phyloP scores from a whole-genome alignment of 306 rosid genomes.

The Cucumis melo region DNA sequence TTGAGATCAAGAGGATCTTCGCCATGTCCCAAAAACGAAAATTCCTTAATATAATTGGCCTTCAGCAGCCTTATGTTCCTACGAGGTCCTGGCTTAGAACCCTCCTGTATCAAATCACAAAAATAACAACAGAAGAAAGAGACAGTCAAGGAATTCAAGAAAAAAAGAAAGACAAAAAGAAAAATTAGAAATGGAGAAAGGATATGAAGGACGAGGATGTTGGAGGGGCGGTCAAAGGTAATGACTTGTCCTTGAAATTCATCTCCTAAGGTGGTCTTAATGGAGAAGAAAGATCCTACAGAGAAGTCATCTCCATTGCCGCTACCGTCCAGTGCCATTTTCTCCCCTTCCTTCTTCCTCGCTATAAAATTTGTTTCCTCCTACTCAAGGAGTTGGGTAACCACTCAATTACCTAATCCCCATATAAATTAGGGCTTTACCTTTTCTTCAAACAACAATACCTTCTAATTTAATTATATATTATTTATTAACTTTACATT shows the following conservation, averaged over 20 bases:
- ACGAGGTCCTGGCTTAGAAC: conserved; percentile 40
- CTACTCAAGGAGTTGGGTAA: conserved; percentile 5
- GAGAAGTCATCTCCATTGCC: conserved; percentile 48
- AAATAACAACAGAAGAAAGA: background rate
- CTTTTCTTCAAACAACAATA: background rate
- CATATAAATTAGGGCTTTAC: background rate
- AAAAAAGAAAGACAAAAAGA: background rate
- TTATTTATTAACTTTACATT: background rate
- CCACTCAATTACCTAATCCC: background rate
- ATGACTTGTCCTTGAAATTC: conserved; percentile 78
- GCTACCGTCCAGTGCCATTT: conserved; percentile 45
- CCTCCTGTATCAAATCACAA: conserved; percentile 29
- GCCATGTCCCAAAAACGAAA: conserved; percentile 42
- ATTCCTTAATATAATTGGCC: conserved; percentile 65
- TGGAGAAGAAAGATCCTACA: conserved; percentile 60
- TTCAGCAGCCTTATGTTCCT: conserved; percentile 65
- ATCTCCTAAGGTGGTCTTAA: conserved; percentile 77
- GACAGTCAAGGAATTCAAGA: conserved; percentile 8
- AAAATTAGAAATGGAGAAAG: conserved; percentile 1
- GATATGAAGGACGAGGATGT: conserved; percentile 79
- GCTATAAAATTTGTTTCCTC: background rate
- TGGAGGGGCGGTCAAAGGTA: conserved; percentile 71
- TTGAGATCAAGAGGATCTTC: conserved; percentile 67
- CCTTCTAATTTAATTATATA: background rate
- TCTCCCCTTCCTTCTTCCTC: conserved; percentile 14